Evolutionary conservation across 2,329 filamentous ascomycete genomes (phyloP).

Genomic region (Sporothrix phasma): DNA sequence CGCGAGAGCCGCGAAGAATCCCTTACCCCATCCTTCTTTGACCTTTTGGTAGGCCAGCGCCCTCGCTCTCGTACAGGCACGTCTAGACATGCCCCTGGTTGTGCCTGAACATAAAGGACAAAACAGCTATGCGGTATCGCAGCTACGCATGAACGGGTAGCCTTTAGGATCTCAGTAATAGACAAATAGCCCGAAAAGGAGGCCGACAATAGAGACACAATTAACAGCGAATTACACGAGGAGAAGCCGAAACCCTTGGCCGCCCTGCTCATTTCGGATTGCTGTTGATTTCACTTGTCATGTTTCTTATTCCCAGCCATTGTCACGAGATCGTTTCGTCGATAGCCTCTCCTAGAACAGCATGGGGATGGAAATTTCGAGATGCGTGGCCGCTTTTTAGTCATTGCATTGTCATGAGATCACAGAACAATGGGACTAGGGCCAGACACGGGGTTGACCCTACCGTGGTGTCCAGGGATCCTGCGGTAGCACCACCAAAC

Average conservation of each 20-base stretch:
- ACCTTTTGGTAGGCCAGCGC: background rate
- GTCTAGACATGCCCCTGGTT: background rate
- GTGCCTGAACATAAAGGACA: background rate
- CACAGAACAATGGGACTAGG: too few relatives aligned
- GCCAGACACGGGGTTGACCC: too few relatives aligned
- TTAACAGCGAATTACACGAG: background rate
- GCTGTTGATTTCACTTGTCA: background rate
- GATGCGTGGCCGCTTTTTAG: too few relatives aligned
- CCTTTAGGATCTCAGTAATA: background rate
- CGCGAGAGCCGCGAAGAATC: background rate
- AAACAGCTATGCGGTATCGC: background rate
- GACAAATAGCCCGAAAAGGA: slow-evolving; percentile 9
- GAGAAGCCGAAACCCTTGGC: background rate
- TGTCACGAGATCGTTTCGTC: background rate
- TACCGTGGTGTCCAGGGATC: too few relatives aligned
- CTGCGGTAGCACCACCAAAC: background rate
- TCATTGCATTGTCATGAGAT: too few relatives aligned
- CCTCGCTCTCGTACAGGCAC: background rate
- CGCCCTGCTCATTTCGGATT: slow-evolving; percentile 1
- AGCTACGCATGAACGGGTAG: background rate
- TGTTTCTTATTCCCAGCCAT: background rate
- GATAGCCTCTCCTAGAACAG: background rate
- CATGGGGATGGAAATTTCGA: too few relatives aligned
- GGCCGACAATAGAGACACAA: background rate
- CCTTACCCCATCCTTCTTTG: background rate